These are phyloP conservation scores for Claviceps sp. DNA, from an alignment of 2,329 filamentous ascomycete species.

Conservation along the genomic window DNA sequence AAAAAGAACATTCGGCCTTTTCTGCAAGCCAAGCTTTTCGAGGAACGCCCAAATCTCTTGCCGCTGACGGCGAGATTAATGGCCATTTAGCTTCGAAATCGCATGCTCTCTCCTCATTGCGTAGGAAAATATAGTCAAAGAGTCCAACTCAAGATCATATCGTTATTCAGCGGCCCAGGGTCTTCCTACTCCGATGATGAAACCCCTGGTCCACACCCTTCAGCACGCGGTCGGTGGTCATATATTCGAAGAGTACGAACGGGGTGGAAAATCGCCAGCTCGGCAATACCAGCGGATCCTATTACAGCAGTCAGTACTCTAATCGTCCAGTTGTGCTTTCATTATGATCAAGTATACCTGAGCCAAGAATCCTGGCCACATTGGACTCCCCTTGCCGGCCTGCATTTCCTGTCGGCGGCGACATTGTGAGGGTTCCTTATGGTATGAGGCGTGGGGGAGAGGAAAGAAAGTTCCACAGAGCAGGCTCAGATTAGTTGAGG, in stretches of 20 bases:
- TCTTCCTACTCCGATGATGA: too few relatives aligned
- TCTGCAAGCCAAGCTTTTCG: too few relatives aligned
- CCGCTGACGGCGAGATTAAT: too few relatives aligned
- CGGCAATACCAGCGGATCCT: constrained; percentile 89
- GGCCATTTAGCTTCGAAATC: too few relatives aligned
- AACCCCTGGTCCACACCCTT: too few relatives aligned
- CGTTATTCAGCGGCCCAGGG: too few relatives aligned
- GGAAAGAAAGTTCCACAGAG: background rate
- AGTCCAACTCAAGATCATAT: too few relatives aligned
- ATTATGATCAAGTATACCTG: constrained; percentile 44
- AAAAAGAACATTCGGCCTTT: too few relatives aligned
- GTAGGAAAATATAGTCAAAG: too few relatives aligned
- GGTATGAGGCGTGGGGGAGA: background rate
- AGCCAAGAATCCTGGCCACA: constrained; percentile 75
- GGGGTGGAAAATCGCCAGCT: constrained; percentile 85
- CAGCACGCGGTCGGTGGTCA: background rate
- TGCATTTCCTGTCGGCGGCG: constrained; percentile 36
- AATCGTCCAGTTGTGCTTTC: background rate
- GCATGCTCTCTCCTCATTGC: too few relatives aligned
- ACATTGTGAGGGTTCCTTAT: constrained; percentile 33
- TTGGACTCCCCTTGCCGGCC: constrained; percentile 69
- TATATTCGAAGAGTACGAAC: constrained; percentile 32
- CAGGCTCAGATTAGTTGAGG: background rate
- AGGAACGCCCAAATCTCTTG: too few relatives aligned
- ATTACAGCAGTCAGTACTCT: constrained; percentile 11